Conservation (phyloP, 2,329 filamentous ascomycete species). For the Exserohilum rostratum region DNA sequence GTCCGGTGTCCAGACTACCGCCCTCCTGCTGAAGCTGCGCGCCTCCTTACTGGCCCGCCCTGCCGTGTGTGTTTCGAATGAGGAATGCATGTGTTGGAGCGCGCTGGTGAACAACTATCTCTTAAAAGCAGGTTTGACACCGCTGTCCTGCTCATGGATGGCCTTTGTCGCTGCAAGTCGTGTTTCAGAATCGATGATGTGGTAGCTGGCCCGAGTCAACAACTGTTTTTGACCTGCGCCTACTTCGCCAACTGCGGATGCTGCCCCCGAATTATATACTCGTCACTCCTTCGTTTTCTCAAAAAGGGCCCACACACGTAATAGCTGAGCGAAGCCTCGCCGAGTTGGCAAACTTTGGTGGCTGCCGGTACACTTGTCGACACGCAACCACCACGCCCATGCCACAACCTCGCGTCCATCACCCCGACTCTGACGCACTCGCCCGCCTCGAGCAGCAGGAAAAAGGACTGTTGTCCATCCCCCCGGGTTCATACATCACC, state of each 20-base stretch:
- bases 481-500: background rate
- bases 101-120: too few relatives aligned
- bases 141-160: background rate
- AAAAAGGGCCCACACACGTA: background rate
- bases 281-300: background rate
- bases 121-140: background rate
- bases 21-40: background rate
- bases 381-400: background rate
- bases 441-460: background rate
- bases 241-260: background rate
- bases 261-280: background rate
- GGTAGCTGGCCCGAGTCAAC: background rate
- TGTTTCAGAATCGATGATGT: background rate
- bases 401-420: background rate
- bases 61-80: background rate
- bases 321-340: background rate
- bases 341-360: background rate
- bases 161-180: background rate
- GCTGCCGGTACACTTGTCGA: constrained; percentile 1
- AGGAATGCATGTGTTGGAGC: background rate
- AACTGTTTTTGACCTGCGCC: background rate
- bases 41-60: background rate
- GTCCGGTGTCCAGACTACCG: constrained; percentile 11
- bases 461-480: background rate
- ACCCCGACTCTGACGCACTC: constrained; percentile 1